These are phyloP conservation scores for Teunomyces stri DNA, from an alignment of 805 yeast genomes.

Conservation along the genomic window DNA sequence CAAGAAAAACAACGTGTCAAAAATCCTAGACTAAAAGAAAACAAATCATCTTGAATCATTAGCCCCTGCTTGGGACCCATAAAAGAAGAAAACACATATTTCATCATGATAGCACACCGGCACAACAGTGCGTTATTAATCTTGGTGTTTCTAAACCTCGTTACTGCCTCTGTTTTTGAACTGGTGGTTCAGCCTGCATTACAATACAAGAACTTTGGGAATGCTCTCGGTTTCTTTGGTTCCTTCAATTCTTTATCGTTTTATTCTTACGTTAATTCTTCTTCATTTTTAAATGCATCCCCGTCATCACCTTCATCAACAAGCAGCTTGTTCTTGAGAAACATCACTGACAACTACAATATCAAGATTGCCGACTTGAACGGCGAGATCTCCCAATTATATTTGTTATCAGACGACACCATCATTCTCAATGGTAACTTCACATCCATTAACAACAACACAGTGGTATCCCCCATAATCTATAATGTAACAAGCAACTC, in stretches of 20 bases:
- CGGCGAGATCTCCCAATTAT: slow-evolving; percentile 29
- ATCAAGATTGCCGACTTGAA: slow-evolving; percentile 27
- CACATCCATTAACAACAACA: slow-evolving; percentile 26
- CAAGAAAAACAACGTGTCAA: not conserved
- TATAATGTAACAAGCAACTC: slow-evolving; percentile 28
- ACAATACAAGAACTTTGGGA: slow-evolving; percentile 24
- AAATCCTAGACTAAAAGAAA: not conserved
- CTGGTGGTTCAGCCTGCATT: slow-evolving; percentile 18
- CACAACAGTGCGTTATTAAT: not conserved
- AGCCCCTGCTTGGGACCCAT: not conserved
- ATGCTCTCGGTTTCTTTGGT: slow-evolving; percentile 32
- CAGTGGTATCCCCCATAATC: slow-evolving; percentile 32
- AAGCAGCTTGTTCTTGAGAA: slow-evolving; percentile 22
- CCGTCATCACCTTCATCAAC: slow-evolving; percentile 1
- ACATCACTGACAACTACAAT: slow-evolving; percentile 16
- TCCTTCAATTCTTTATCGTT: slow-evolving; percentile 27
- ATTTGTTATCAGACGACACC: slow-evolving; percentile 23
- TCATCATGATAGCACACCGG: not conserved
- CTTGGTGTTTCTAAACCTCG: slow-evolving; percentile 3
- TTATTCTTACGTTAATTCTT: slow-evolving; percentile 25
- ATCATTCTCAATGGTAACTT: slow-evolving; percentile 38
- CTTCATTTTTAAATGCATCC: slow-evolving; percentile 16
- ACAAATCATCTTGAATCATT: not conserved
- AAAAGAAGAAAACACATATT: too few species aligned
- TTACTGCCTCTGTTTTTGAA: not conserved